phyloP scores from a whole-genome alignment of 371 early-diverging fungal species.

The Circinella minor region DNA sequence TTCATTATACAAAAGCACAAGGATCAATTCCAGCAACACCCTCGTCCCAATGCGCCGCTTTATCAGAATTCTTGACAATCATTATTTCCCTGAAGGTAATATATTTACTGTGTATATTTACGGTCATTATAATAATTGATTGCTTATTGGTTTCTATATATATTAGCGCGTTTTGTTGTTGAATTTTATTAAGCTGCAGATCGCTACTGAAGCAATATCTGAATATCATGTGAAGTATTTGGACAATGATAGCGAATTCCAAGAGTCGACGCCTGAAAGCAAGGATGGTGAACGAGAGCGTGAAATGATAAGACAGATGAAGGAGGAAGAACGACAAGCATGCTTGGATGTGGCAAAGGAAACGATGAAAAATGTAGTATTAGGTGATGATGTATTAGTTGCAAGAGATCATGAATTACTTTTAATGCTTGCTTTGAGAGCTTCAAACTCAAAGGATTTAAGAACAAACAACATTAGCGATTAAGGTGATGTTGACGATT shows the following conservation, averaged over 20 bases:
- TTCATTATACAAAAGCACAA: not conserved
- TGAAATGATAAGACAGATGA: not conserved
- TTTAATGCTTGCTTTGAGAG: not conserved
- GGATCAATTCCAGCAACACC: not conserved
- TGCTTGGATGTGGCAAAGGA: not conserved
- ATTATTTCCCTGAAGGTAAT: slow-evolving; percentile 3
- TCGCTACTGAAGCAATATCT: not conserved
- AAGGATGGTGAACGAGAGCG: not conserved
- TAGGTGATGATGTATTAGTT: not conserved
- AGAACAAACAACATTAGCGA: too few species aligned
- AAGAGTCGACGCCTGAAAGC: not conserved
- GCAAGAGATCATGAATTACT: not conserved
- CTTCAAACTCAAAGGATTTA: too few species aligned
- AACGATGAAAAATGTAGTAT: not conserved
- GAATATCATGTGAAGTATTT: not conserved
- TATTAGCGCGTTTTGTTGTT: not conserved
- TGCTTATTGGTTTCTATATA: not conserved
- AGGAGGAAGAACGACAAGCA: not conserved
- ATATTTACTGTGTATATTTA: not conserved
- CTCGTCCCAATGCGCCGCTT: not conserved
- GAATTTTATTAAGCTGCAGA: not conserved
- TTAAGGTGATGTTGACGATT: too few species aligned
- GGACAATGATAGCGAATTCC: not conserved
- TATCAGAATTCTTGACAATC: not conserved
- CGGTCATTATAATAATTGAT: not conserved